Evolutionary conservation across 768 basidiomycete genomes (phyloP).

Genomic region (Hypholoma fasciculare): DNA sequence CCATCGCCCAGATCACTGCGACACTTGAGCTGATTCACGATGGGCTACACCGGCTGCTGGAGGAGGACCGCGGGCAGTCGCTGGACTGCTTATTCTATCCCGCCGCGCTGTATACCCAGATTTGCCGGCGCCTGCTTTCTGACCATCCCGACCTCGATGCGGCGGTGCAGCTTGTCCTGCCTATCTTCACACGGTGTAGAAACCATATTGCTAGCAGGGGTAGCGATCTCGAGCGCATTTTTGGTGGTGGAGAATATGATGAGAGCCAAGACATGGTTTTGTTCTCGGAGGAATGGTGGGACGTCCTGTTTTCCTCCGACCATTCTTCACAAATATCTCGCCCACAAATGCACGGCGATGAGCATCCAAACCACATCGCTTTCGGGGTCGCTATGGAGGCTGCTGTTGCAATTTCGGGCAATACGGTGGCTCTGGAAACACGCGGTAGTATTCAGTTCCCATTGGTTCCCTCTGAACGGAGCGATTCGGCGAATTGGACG

Average conservation of each 20-base stretch:
- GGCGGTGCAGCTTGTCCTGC: background rate
- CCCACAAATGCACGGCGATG: too few species aligned
- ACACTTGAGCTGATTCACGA: background rate
- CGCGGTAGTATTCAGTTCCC: too few species aligned
- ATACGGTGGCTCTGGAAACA: too few species aligned
- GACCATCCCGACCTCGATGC: background rate
- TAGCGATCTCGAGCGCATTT: background rate
- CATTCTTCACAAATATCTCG: background rate
- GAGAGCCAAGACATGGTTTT: background rate
- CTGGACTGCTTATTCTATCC: conserved; percentile 1
- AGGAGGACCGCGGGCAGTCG: background rate
- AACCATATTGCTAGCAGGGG: background rate
- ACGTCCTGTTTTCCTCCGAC: background rate
- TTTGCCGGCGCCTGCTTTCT: background rate
- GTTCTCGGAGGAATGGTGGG: conserved; percentile 2
- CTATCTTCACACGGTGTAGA: background rate
- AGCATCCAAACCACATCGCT: too few species aligned
- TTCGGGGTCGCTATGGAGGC: too few species aligned
- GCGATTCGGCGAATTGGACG: background rate
- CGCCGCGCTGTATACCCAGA: background rate
- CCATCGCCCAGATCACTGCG: background rate
- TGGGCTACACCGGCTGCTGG: background rate
- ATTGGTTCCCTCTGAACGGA: background rate
- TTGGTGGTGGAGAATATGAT: background rate
- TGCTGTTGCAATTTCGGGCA: too few species aligned